Percentiles rank a stretch among this genome's conserved stretches.
phyloP scores from a whole-genome alignment of 2,329 filamentous ascomycete genomes.

The Colletotrichum cordylinicola region DNA sequence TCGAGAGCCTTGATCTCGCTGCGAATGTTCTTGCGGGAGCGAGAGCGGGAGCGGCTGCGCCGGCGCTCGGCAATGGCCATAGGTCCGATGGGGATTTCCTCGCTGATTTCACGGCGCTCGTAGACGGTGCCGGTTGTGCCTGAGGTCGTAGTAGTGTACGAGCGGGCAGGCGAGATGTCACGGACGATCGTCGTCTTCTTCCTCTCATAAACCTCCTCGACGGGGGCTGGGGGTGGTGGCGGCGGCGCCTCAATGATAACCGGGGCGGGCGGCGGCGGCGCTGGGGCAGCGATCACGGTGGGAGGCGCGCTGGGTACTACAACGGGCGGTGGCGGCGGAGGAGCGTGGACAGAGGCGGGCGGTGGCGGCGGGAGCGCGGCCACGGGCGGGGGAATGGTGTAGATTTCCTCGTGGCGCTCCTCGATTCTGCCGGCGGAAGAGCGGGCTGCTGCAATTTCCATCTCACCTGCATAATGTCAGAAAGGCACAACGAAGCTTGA shows the following conservation, averaged over 20 bases:
- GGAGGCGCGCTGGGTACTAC: slow-evolving; percentile 34
- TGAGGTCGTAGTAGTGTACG: slow-evolving; percentile 41
- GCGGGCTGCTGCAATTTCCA: slow-evolving; percentile 49
- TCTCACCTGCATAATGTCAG: slow-evolving; percentile 38
- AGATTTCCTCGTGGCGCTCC: slow-evolving; percentile 52
- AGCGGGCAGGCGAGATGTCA: slow-evolving; percentile 53
- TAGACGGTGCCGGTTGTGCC: slow-evolving; percentile 40
- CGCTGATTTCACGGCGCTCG: slow-evolving; percentile 42
- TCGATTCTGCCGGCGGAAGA: slow-evolving; percentile 54
- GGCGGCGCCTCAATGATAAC: slow-evolving; percentile 38
- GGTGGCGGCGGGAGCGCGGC: slow-evolving; percentile 30
- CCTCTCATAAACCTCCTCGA: slow-evolving; percentile 48
- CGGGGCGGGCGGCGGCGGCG: slow-evolving; percentile 29
- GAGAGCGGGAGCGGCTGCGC: slow-evolving; percentile 47
- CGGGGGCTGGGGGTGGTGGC: slow-evolving; percentile 32
- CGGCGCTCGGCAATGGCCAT: slow-evolving; percentile 45
- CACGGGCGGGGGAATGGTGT: slow-evolving; percentile 33
- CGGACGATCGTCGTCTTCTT: slow-evolving; percentile 54
- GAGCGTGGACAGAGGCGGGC: slow-evolving; percentile 24
- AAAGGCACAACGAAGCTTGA: neutral
- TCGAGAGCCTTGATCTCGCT: slow-evolving; percentile 77
- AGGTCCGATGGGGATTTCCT: slow-evolving; percentile 41
- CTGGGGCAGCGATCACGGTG: slow-evolving; percentile 28
- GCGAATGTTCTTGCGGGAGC: slow-evolving; percentile 66
- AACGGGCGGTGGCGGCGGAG: slow-evolving; percentile 18